Base-by-base conservation (phyloP, 345 rosid genomes). In the Citrus australasica region DNA sequence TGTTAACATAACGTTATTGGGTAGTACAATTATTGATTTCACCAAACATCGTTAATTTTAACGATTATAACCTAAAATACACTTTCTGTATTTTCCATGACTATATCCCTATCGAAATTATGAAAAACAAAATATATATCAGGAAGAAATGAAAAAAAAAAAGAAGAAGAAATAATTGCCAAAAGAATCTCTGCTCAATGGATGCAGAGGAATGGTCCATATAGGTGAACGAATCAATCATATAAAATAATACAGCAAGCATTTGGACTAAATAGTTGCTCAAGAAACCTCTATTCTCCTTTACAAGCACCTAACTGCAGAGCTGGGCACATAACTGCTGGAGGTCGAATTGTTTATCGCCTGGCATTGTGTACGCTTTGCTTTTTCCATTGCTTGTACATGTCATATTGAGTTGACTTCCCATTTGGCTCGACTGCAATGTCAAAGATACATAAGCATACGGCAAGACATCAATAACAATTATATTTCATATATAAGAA, bases 331-430 rank as follows among this genome's bases (percentile, higher is more conserved):
- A 93, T 68, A 95, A 75, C 73, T 80, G 81, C 76, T 86, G 83
- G 72, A 91, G 46, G 73, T 78, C 74, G 5, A 82, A 78, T 32
- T 70, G 24, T 53, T 38, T 74, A 37, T 82, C 78, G 1, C 35
- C 78, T 2, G 82, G 24, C 71, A 88, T 33, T 21, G 74, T 17
- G 77, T 84, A 91, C 58, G 76, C 65, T 19, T 79, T 62, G 78
- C 80, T 90, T 81, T 76, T 90, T 63, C 97, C 89, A 0, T 79
- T 85, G 55, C 83, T 80, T 4, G 80, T 40, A 87, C 99, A 95
- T 9, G 96, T 90, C 89, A 93, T 59, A 83, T 89, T 88, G 75
- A 90, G 73, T 42, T 85, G 83, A 71, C 78, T 83, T 77, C 93
- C 92, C 0, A 83, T 17, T 72, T 81, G 82, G 71, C 63, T 87